Base-by-base conservation (phyloP, 2,329 filamentous ascomycete genomes). In the Aspergillus hiratsukae region DNA sequence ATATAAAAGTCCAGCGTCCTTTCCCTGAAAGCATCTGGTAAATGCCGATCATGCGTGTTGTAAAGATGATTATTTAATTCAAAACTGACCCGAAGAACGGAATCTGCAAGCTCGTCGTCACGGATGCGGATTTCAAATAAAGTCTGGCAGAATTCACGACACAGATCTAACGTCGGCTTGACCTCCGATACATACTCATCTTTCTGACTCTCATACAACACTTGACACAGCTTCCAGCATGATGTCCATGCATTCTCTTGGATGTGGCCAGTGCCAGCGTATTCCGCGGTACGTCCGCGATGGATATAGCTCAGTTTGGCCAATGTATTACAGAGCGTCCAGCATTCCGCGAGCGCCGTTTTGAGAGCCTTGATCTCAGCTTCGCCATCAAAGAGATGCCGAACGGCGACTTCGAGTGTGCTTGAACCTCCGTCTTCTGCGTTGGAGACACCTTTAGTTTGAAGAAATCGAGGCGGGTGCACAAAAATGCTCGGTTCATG, bases 61-160 rank as follows among this genome's bases (percentile, higher is more conserved):
- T 93, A 97, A 1, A 97, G 81, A 72, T 97, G 92, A 66, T 96
- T 97, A 75, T 95, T 96, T 25, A 97, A 80, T 75, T 97, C 93
- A 69, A 96, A 96, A 75, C 90, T 96, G 62, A 97, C 92, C 49
- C 93, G 83, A 49, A 97, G 76, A 14, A 97, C 87, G 0, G 92
- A 96, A 72, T 97, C 93, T 0, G 88, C 84, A 1, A 85, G 77
- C 66, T 94, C 90, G 60, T 96, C 88, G 52, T 87, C 86, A 61
- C 86, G 86, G 58, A 88, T 83, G 41, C 92, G 83, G 19, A 93
- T 87, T 68, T 97, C 92, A 66, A 97, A 97, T 10, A 97, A 78
- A 0, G 91, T 84, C 73, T 96, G 91, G 66, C 91, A 96, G 68
- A 97, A 96, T 62, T 96, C 90, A 23, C 91, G 87, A 71, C 91